Evolutionary conservation across 768 basidiomycete species (phyloP), one percentile per base, ranked within the genome.

Genomic region (Daedaleopsis sinensis): DNA sequence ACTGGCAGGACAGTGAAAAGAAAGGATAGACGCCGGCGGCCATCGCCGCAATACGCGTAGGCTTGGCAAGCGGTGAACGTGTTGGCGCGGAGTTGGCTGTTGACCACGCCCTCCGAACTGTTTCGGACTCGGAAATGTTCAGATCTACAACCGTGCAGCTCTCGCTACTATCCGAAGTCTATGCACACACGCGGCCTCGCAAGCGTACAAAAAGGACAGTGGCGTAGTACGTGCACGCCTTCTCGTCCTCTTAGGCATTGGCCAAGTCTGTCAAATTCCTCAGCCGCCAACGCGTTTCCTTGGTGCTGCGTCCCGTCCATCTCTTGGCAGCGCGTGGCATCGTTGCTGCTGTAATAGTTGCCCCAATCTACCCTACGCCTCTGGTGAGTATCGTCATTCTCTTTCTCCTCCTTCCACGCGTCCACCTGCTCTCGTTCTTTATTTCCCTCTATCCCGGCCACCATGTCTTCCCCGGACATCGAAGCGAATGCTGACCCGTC

Each of bases 401-500:
- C n/a, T n/a, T 32, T 52, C 51, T 24, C 39, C 39, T 42, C 11
- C 39, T 32, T 18, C 39, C 39, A 42, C 39, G 39, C 3, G 3
- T 42, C 39, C 39, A 42, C 11, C 18, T 24, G 21, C 44, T 24
- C 35, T 47, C 19, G 13, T 37, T 16, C 49, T 36, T 15, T 43
- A 7, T 53, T 19, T 3, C 24, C n/a, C n/a, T n/a, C 42, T 21
- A 24, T 21, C 19, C 35, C 7, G 7, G 0, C 21, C 32, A 13
- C 43, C 12, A 62, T 62, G 61, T 46, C 48, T 32, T 51, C 39
- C 32, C 19, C 42, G 10, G 38, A n/a, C 44, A 23, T 49, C 21
- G 13, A n/a, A 24, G 61, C 57, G 24, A 62, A 57, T 37, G 51
- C 51, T 62, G 19, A 62, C 51, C 52, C 47, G 9, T 13, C 37